Conservation (phyloP, 306 rosid genomes). For the Nissolia schottii region DNA sequence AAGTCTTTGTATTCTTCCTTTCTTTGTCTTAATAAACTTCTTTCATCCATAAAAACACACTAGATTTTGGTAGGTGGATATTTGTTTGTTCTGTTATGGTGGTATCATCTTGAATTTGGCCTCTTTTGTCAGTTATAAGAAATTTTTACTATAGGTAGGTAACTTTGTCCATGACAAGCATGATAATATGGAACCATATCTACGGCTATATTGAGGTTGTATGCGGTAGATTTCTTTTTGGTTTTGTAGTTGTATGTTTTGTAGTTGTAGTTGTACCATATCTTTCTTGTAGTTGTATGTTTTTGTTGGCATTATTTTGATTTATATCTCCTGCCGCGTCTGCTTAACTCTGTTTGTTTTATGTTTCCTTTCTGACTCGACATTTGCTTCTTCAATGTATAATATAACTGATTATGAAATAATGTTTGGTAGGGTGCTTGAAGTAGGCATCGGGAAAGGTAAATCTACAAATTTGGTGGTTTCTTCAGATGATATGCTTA, state of each 20-base stretch:
- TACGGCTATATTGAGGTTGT: neutral
- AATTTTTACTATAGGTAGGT: neutral
- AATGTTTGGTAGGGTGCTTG: slow-evolving; percentile 47
- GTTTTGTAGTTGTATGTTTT: neutral
- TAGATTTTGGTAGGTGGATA: slow-evolving; percentile 1
- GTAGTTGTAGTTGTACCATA: too few species aligned
- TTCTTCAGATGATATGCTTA: slow-evolving; percentile 40
- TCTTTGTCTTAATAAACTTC: too few species aligned
- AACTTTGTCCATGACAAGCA: neutral
- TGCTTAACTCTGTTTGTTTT: neutral
- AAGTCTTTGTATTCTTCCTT: too few species aligned
- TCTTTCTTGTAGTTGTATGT: neutral
- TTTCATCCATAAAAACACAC: too few species aligned
- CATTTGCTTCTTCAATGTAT: neutral
- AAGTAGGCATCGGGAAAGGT: slow-evolving; percentile 44
- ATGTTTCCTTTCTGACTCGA: neutral
- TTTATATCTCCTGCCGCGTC: slow-evolving; percentile 10
- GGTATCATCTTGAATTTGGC: neutral
- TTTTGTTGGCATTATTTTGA: neutral
- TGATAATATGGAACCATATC: neutral
- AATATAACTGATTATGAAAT: slow-evolving; percentile 15
- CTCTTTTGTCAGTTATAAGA: neutral
- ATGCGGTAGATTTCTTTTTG: neutral
- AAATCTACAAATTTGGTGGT: slow-evolving; percentile 41
- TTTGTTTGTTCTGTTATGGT: neutral